These are phyloP conservation scores for Chalaropsis ovoidea DNA, from an alignment of 2,329 filamentous ascomycete species.

Conservation along the genomic window DNA sequence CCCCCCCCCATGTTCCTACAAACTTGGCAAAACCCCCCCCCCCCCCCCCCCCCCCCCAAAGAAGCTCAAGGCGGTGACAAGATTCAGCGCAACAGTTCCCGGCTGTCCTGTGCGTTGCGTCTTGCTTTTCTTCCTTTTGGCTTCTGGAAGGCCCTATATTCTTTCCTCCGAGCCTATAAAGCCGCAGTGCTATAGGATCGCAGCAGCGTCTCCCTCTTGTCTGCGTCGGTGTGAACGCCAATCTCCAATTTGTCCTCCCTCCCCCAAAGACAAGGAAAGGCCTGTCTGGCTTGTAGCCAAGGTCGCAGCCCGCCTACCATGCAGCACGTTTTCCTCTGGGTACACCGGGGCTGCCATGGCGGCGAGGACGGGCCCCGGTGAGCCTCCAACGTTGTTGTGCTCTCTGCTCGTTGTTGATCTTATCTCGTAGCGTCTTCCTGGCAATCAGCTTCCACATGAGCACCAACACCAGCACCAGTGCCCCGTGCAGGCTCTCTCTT, in stretches of 20 bases:
- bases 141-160: constrained; percentile 4
- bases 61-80: constrained; percentile 1
- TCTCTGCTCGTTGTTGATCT: neutral
- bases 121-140: constrained; percentile 22
- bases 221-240: neutral
- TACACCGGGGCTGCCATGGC: too few relatives aligned
- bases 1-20: neutral
- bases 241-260: too few relatives aligned
- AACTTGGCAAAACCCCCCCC: neutral
- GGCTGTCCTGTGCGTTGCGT: neutral
- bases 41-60: too few relatives aligned
- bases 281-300: neutral
- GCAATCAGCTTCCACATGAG: neutral
- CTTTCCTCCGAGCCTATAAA: neutral
- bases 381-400: neutral
- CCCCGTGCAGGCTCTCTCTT: neutral
- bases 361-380: neutral
- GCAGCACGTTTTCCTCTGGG: too few relatives aligned
- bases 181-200: neutral
- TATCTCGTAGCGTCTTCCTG: neutral
- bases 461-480: neutral
- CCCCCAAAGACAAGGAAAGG: too few relatives aligned
- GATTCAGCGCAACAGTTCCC: neutral
- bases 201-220: too few relatives aligned
- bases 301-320: too few relatives aligned